Percentiles rank a stretch among this genome's conserved stretches.
Evolutionary conservation across 345 rosid species (phyloP).

Genomic region (Arabis hirsuta): DNA sequence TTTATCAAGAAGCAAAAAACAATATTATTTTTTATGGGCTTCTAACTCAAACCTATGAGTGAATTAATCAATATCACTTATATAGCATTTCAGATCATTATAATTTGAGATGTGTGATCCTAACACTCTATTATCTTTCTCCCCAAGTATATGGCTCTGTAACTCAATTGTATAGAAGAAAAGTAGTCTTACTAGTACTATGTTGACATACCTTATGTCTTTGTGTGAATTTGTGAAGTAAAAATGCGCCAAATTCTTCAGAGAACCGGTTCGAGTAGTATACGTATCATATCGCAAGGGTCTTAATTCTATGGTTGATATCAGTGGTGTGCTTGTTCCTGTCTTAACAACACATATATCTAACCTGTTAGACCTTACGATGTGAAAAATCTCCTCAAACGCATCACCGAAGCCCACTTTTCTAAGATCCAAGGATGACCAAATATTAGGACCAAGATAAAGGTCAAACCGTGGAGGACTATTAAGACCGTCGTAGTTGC

Average conservation of each 20-base stretch:
- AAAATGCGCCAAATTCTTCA: background rate
- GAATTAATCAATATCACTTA: too few species aligned
- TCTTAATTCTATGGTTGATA: conserved; percentile 37
- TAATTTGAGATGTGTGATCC: too few species aligned
- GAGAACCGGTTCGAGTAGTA: background rate
- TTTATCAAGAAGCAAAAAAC: too few species aligned
- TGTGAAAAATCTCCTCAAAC: conserved; percentile 46
- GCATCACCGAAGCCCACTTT: background rate
- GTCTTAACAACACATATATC: conserved; percentile 58
- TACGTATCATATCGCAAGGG: conserved; percentile 25
- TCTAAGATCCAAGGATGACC: conserved; percentile 34
- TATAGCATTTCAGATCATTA: too few species aligned
- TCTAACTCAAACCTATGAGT: too few species aligned
- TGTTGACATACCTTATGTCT: background rate
- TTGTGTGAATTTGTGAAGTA: background rate
- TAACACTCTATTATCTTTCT: too few species aligned
- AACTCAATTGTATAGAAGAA: too few species aligned
- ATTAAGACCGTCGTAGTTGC: conserved; percentile 49
- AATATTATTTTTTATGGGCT: too few species aligned
- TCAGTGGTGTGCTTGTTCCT: conserved; percentile 26
- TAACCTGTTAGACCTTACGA: conserved; percentile 25
- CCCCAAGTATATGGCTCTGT: too few species aligned
- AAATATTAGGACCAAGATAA: conserved; percentile 50
- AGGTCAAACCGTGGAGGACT: conserved; percentile 45
- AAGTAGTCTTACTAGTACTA: too few species aligned